Base-by-base conservation (phyloP, 306 rosid species). In the Ziziphus jujuba region DNA sequence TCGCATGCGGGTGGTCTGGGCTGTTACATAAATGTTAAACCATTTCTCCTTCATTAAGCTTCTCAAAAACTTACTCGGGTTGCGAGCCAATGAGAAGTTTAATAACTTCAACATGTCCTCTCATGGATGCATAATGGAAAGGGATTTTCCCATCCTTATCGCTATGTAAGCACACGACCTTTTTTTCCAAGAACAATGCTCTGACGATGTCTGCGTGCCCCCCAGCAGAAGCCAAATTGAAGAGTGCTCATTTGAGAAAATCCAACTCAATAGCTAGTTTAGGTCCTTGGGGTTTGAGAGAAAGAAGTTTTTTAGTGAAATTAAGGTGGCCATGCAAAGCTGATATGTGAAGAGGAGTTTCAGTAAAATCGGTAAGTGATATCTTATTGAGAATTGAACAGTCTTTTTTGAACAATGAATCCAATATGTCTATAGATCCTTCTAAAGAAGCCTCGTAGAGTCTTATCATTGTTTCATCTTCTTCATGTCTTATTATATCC, bases 101-200 rank as follows among this genome's bases (percentile, higher is more conserved):
- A 16, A 56, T 62, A 33, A 71, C 69, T 40, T 59, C 58, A 6
- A 20, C 0, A 1, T 44, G 17, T 7, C 65, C 81, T 53, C 72
- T 70, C 24, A 65, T 59, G n/a, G 56, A 54, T 0, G 77, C 77
- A 14, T 65, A 66, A 17, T 77, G 81, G 17, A 75, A 54, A 68
- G 74, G 65, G 9, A 69, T 62, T 31, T 33, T 75, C 4, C 64
- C 74, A 40, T 53, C 57, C 21, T 75, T 33, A 23, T 75, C 65
- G n/a, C 6, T 22, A 5, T 20, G 17, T 11, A 45, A 7, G 21
- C 74, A 75, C 13, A 54, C 43, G 40, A n/a, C 14, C n/a, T n/a
- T n/a, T n/a, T n/a, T n/a, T n/a, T n/a, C n/a, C n/a, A n/a, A n/a
- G n/a, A n/a, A n/a, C n/a, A n/a, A n/a, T n/a, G n/a, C n/a, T n/a